Conservation (phyloP, 495 filamentous ascomycete species). For the Hyphodiscus hymeniophilus region DNA sequence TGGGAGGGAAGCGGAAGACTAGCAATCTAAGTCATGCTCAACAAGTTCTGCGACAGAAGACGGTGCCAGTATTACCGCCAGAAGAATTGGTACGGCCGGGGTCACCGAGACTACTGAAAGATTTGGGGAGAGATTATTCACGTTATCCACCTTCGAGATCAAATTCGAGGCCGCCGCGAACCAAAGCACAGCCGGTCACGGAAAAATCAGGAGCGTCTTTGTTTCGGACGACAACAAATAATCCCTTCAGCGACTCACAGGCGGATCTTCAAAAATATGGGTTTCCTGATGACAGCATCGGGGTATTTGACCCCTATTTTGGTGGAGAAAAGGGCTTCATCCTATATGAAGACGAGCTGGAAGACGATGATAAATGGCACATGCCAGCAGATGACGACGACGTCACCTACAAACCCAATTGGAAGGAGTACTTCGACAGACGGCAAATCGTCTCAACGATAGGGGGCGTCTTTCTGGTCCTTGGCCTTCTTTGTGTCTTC, state of each 20-base stretch:
- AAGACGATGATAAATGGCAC: constrained; percentile 41
- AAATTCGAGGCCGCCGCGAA: not conserved
- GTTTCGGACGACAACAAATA: constrained; percentile 19
- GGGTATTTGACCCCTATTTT: constrained; percentile 24
- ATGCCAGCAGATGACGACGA: constrained; percentile 40
- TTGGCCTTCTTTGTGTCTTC: constrained; percentile 37
- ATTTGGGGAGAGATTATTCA: constrained; percentile 38
- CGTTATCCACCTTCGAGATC: constrained; percentile 27
- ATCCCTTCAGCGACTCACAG: constrained; percentile 17
- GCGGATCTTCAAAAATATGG: constrained; percentile 23
- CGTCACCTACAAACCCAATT: constrained; percentile 28
- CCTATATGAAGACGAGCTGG: constrained; percentile 33
- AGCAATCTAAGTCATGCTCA: constrained; percentile 6
- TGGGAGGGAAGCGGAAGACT: not conserved
- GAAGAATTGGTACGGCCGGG: constrained; percentile 3
- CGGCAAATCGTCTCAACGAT: constrained; percentile 31
- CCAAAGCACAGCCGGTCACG: not conserved
- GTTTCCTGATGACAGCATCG: constrained; percentile 35
- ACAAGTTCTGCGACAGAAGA: constrained; percentile 10
- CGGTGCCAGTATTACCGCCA: constrained; percentile 1
- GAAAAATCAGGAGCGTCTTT: constrained; percentile 15
- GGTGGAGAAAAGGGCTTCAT: constrained; percentile 29
- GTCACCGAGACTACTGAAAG: constrained; percentile 22
- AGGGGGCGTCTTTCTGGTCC: constrained; percentile 32
- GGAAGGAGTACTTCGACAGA: constrained; percentile 31